Base-by-base conservation (phyloP, 305 asterid genomes). In the Fraxinus dipetala region DNA sequence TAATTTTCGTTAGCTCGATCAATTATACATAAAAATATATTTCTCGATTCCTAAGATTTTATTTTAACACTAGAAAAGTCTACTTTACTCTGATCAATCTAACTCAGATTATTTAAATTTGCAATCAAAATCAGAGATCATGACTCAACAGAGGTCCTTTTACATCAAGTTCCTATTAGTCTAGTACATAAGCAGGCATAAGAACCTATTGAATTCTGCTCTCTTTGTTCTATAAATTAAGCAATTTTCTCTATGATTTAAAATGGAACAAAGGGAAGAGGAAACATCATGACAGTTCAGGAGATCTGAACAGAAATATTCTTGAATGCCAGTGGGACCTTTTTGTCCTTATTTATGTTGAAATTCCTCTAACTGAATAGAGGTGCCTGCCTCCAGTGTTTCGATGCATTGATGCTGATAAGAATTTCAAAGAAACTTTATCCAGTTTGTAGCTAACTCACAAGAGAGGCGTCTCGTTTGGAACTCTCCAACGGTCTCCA, bases 401-500 rank as follows among this genome's bases (percentile, higher is more conserved):
- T 56, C 32, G 30, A 70, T 67, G 79, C 85, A 72, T 32, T 74
- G 2, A 28, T 75, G 54, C 43, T 20, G 63, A 45, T 74, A 75
- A 38, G 81, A 83, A 59, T 30, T 18, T 28, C 69, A 54, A 35
- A 30, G n/a, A 80, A 56, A 16, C 43, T 2, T 31, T 34, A 26
- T 76, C 79, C 54, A 40, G 74, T 79, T 79, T 54, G 43, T 43
- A 54, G 79, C 81, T 86, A 87, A 76, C 79, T 85, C 83, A 74
- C 87, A 13, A 81, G 74, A 78, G 86, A 75, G 22, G 90, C 85
- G 4, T 78, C 84, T 28, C 81, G 87, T n/a, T 91, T 82, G 59
- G 86, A 85, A 83, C 76, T 84, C 7, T 77, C 82, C 32, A 90
- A 79, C 54, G 96, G 95, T 80, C 87, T 91, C 98, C 98, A 91